Evolutionary conservation across 2,329 filamentous ascomycete genomes (phyloP), one percentile per base, ranked within the genome.

Genomic region (Colletotrichum cereale): DNA sequence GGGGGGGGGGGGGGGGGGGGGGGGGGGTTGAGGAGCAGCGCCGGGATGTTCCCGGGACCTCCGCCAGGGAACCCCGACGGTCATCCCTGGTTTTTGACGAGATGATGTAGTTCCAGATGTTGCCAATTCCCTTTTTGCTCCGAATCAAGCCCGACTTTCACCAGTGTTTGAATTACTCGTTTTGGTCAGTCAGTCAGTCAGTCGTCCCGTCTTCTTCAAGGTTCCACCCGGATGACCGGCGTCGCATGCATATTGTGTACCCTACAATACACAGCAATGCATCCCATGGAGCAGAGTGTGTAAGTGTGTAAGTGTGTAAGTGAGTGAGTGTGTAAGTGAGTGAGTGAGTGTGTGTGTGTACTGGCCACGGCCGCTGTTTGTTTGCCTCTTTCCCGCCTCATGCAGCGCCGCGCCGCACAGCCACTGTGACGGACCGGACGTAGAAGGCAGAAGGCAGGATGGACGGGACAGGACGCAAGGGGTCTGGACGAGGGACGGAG

Each of bases 231-330:
- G 48, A 42, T 48, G 47, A 53, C 34, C 34, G 34, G 24, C 34
- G 48, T 53, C 36, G 61, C 47, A 63, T 63, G 61, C 48, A 63
- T 55, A 63, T 40, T 61, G n/a, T n/a, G n/a, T n/a, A n/a, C n/a
- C n/a, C n/a, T n/a, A n/a, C n/a, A n/a, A n/a, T n/a, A n/a, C n/a
- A n/a, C n/a, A n/a, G n/a, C n/a, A n/a, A n/a, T n/a, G n/a, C n/a
- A n/a, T n/a, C n/a, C n/a, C n/a, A n/a, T n/a, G n/a, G n/a, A n/a
- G n/a, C n/a, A n/a, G n/a, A n/a, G n/a, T n/a, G n/a, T n/a, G n/a
- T n/a, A n/a, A n/a, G n/a, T n/a, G n/a, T n/a, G n/a, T n/a, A n/a
- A n/a, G n/a, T n/a, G n/a, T n/a, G n/a, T n/a, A n/a, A n/a, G n/a
- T n/a, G 8, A 44, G 42, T 21, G 21, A 11, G 42, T 24, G 21